Conservation (phyloP, 2,329 filamentous ascomycete genomes). For the Endocalyx cinctus region DNA sequence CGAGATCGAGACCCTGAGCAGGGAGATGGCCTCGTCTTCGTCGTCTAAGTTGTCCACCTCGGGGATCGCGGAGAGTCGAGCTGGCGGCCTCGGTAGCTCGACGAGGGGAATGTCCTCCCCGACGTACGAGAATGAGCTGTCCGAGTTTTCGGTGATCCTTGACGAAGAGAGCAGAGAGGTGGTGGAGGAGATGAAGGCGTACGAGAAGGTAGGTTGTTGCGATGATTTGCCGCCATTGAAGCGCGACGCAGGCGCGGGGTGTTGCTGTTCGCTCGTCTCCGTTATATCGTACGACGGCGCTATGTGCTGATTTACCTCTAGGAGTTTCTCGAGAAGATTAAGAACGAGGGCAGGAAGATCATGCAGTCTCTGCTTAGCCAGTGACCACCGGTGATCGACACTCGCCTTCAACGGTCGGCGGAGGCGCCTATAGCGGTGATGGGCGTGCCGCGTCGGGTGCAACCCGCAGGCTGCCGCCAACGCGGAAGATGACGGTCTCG, state of each 20-base stretch:
- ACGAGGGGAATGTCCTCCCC: constrained; percentile 18
- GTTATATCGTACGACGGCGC: constrained; percentile 17
- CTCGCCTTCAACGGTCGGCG: background rate
- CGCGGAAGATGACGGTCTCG: no score
- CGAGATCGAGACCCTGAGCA: constrained; percentile 17
- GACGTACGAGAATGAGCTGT: constrained; percentile 10
- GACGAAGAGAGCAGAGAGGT: constrained; percentile 19
- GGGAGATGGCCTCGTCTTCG: constrained; percentile 6
- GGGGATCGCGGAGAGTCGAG: constrained; percentile 4
- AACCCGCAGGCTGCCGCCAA: no score
- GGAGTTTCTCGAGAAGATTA: constrained; percentile 24
- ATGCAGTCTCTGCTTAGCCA: constrained; percentile 17
- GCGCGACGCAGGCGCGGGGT: no score
- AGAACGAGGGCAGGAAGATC: constrained; percentile 21
- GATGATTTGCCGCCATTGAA: constrained; percentile 4
- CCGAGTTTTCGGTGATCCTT: constrained; percentile 16
- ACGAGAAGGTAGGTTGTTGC: constrained; percentile 22
- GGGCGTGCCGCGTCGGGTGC: no score
- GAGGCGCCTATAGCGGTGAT: background rate
- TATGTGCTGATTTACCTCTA: constrained; percentile 24
- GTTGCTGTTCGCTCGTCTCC: constrained; percentile 13
- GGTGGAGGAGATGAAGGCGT: constrained; percentile 24
- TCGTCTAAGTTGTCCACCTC: background rate
- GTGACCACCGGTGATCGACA: constrained; percentile 2
- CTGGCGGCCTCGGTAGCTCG: constrained; percentile 3